Percentiles rank a stretch among this genome's conserved stretches.
Evolutionary conservation across 441 rosid genomes (phyloP).

Genomic region (Bocquillonia castaneifolia): DNA sequence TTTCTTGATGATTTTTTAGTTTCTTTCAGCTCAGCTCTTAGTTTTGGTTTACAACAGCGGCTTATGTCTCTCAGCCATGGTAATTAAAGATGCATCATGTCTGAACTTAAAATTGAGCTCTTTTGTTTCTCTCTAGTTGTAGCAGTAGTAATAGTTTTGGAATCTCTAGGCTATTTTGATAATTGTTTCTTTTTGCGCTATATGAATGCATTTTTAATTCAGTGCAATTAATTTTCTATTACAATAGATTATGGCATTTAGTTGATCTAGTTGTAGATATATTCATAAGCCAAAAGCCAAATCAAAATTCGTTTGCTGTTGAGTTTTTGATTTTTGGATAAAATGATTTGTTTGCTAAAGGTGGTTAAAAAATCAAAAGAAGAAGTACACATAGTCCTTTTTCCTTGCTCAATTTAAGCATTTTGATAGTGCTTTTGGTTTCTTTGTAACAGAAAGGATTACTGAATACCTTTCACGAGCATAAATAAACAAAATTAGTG

Average conservation of each 20-base stretch:
- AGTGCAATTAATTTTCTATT: conserved; percentile 27
- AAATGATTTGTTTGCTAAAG: background rate
- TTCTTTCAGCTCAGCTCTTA: background rate
- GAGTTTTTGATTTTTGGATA: background rate
- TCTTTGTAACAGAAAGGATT: background rate
- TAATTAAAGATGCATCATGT: conserved; percentile 39
- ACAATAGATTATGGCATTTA: conserved; percentile 14
- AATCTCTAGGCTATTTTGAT: conserved; percentile 24
- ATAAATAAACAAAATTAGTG: background rate
- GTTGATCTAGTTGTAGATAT: conserved; percentile 11
- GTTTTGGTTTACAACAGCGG: conserved; percentile 17
- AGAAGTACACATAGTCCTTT: too few species aligned
- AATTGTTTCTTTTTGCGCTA: conserved; percentile 25
- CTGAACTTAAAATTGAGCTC: conserved; percentile 33
- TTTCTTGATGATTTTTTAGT: conserved; percentile 41
- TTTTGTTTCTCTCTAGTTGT: conserved; percentile 9
- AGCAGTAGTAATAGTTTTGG: conserved; percentile 20
- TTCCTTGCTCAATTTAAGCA: background rate
- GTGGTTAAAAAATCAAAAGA: background rate
- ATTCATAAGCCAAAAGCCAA: background rate
- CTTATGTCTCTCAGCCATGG: conserved; percentile 33
- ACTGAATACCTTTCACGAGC: background rate
- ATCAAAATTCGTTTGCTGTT: background rate
- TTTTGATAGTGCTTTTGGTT: background rate
- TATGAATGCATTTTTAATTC: conserved; percentile 30